A percentile compares a stretch with the other conserved stretches of the same genome.
These are phyloP conservation scores for Maudiozyma turicensis DNA, from an alignment of 805 yeast species.

Conservation along the genomic window DNA sequence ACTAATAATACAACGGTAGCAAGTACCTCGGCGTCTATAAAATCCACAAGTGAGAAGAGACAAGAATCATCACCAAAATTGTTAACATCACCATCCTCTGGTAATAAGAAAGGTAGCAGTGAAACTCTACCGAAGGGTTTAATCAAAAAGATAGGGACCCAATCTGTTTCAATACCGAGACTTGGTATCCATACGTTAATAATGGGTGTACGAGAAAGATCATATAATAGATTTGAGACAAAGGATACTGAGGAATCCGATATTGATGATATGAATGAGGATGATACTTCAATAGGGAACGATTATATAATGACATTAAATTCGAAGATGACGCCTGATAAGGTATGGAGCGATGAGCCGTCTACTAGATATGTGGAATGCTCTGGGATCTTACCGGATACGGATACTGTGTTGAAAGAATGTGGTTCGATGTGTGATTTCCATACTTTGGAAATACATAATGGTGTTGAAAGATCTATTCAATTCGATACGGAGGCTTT, in stretches of 20 bases:
- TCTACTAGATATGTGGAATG: constrained; percentile 21
- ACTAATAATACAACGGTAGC: background rate
- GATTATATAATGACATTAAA: constrained; percentile 25
- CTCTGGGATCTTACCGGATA: constrained; percentile 22
- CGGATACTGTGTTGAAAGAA: constrained; percentile 26
- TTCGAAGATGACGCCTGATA: constrained; percentile 18
- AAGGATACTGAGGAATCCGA: constrained; percentile 1
- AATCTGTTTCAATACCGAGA: constrained; percentile 47
- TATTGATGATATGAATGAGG: constrained; percentile 1
- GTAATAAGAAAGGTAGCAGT: background rate
- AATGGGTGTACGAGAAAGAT: constrained; percentile 41
- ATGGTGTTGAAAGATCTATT: constrained; percentile 29
- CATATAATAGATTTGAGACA: constrained; percentile 22
- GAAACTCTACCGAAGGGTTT: constrained; percentile 5
- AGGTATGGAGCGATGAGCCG: constrained; percentile 26
- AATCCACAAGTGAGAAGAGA: background rate
- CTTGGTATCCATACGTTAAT: constrained; percentile 57
- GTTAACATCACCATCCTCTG: background rate
- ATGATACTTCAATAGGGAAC: constrained; percentile 1
- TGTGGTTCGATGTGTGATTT: constrained; percentile 25
- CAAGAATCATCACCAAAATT: background rate
- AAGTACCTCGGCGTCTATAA: background rate
- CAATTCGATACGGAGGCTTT: constrained; percentile 29
- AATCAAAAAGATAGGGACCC: constrained; percentile 31
- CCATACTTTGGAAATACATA: constrained; percentile 25